phyloP scores from a whole-genome alignment of 306 rosid genomes.

The Prunus mongolica region DNA sequence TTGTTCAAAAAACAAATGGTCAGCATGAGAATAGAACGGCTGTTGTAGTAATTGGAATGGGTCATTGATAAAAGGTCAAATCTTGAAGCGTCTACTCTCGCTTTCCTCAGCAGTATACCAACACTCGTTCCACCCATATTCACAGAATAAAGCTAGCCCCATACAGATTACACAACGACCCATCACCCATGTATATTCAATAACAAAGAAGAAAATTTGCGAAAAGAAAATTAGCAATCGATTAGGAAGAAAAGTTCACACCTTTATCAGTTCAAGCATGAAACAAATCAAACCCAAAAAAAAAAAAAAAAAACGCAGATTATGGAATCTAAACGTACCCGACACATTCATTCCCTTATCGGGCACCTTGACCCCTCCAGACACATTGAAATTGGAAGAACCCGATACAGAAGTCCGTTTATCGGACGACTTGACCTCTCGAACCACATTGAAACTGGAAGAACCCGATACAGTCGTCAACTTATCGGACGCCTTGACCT shows the following conservation, averaged over 20 bases:
- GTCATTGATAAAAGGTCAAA: neutral
- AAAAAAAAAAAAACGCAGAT: neutral
- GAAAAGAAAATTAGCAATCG: neutral
- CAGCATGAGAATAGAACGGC: neutral
- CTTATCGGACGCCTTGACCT: slow-evolving; percentile 25
- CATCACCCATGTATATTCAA: neutral
- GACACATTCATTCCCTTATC: slow-evolving; percentile 19
- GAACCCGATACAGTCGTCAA: slow-evolving; percentile 30
- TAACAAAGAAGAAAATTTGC: neutral
- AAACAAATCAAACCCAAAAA: slow-evolving; percentile 12
- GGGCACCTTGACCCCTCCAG: slow-evolving; percentile 21
- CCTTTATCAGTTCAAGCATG: neutral
- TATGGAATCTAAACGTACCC: slow-evolving; percentile 28
- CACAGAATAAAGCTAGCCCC: neutral
- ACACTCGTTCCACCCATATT: neutral
- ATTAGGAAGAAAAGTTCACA: neutral
- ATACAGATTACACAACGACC: neutral
- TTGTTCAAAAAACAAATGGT: neutral
- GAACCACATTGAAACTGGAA: slow-evolving; percentile 15
- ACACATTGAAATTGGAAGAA: slow-evolving; percentile 6
- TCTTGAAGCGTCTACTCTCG: too few relatives aligned
- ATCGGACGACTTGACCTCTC: slow-evolving; percentile 18
- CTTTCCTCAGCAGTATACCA: neutral
- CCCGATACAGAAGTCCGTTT: slow-evolving; percentile 28
- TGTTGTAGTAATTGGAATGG: neutral